Evolutionary conservation across 2,329 filamentous ascomycete genomes (phyloP).

Genomic region (Coniella vitis): DNA sequence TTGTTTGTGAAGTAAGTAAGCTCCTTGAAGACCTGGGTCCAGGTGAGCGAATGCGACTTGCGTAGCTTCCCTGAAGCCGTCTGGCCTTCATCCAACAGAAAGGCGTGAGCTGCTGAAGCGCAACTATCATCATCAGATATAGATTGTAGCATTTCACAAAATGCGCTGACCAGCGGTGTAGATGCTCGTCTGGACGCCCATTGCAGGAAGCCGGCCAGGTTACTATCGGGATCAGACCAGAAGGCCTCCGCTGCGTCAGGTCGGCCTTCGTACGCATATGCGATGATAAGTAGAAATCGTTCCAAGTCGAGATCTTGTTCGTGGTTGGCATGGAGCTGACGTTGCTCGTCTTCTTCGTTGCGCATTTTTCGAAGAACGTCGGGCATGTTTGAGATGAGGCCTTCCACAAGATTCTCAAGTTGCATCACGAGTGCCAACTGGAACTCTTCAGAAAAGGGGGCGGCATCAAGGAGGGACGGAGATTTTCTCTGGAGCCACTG

Average conservation of each 20-base stretch:
- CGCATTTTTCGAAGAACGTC: conserved; percentile 83
- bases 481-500: conserved; percentile 78
- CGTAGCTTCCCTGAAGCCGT: conserved; percentile 71
- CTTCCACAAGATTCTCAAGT: conserved; percentile 80
- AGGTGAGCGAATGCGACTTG: conserved; percentile 78
- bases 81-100: conserved; percentile 78
- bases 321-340: conserved; percentile 57
- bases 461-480: conserved; percentile 54
- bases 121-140: conserved; percentile 78
- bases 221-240: conserved; percentile 88
- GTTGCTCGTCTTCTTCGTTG: conserved; percentile 82
- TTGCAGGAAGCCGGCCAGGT: conserved; percentile 87
- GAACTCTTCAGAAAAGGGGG: conserved; percentile 66
- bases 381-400: conserved; percentile 91
- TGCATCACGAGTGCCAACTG: conserved; percentile 68
- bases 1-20: conserved; percentile 76
- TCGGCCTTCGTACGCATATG: conserved; percentile 82
- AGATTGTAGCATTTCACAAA: conserved; percentile 91
- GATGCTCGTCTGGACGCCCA: conserved; percentile 96
- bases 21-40: conserved; percentile 88
- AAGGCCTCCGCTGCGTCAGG: conserved; percentile 81
- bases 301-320: conserved; percentile 72
- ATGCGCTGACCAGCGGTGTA: conserved; percentile 90
- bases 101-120: conserved; percentile 78
- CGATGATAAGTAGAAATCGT: conserved; percentile 84